These are phyloP conservation scores for Tagetes patula DNA, from an alignment of 129 eudicot species.

Conservation along the genomic window DNA sequence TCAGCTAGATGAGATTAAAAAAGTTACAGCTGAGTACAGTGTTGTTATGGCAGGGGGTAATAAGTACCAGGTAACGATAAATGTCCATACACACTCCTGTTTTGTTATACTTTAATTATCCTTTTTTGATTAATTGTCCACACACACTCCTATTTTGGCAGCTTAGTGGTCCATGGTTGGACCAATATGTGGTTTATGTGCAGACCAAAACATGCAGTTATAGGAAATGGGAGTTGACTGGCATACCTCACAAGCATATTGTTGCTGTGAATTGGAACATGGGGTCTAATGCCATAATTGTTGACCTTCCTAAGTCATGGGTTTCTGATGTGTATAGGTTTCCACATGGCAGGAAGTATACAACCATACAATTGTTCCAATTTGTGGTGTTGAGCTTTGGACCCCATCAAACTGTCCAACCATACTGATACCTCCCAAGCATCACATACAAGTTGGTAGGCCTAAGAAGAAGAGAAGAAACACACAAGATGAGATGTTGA, in stretches of 20 bases:
- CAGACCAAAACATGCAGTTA: not conserved
- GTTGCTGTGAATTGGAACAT: not conserved
- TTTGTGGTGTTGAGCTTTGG: not conserved
- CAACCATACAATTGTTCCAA: not conserved
- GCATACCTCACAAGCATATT: not conserved
- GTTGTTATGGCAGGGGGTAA: not conserved
- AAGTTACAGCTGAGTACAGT: not conserved
- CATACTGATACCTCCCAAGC: not conserved
- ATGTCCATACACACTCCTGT: no score
- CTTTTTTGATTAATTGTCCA: no score
- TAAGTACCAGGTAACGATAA: not conserved
- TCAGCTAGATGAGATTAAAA: not conserved
- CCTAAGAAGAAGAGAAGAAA: not conserved
- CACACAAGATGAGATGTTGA: no score
- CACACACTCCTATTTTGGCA: not conserved
- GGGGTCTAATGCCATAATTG: not conserved
- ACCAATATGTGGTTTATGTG: not conserved
- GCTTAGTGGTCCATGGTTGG: not conserved
- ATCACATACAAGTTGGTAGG: not conserved
- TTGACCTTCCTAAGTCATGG: not conserved
- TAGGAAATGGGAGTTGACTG: not conserved
- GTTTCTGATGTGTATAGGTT: not conserved
- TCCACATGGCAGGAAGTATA: not conserved
- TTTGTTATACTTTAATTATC: no score
- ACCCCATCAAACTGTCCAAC: not conserved